These are phyloP conservation scores for Rhodamnia argentea DNA, from an alignment of 345 rosid genomes.

Conservation along the genomic window DNA sequence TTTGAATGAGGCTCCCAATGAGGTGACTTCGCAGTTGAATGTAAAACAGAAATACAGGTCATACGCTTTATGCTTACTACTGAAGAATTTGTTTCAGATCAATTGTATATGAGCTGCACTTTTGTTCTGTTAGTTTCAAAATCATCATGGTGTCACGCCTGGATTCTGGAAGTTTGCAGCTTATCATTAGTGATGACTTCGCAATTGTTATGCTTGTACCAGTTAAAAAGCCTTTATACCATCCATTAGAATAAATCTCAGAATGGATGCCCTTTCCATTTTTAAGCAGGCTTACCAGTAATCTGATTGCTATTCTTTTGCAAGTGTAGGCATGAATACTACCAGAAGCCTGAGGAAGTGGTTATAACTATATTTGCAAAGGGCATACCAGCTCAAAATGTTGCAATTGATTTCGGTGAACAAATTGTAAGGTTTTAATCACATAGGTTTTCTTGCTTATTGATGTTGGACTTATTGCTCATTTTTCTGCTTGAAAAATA, in stretches of 20 bases:
- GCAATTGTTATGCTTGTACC: not conserved
- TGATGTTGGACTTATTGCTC: not conserved
- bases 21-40: constrained; percentile 6
- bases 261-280: not conserved
- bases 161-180: not conserved
- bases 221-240: not conserved
- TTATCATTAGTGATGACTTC: not conserved
- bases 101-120: not conserved
- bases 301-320: not conserved
- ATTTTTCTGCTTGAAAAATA: not conserved
- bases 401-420: constrained; percentile 68
- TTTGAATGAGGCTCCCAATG: not conserved
- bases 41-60: constrained; percentile 47
- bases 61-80: not conserved
- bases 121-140: not conserved
- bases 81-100: not conserved
- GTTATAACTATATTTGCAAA: constrained; percentile 82
- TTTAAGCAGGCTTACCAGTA: not conserved
- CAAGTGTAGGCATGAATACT: constrained; percentile 65
- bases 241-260: not conserved
- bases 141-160: not conserved
- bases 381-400: constrained; percentile 50
- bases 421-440: constrained; percentile 50
- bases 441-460: not conserved
- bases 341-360: constrained; percentile 86